Percentiles rank a stretch among this genome's conserved stretches.
Conservation (phyloP, 2,329 filamentous ascomycete species). For the Penicillium verrucosum region DNA sequence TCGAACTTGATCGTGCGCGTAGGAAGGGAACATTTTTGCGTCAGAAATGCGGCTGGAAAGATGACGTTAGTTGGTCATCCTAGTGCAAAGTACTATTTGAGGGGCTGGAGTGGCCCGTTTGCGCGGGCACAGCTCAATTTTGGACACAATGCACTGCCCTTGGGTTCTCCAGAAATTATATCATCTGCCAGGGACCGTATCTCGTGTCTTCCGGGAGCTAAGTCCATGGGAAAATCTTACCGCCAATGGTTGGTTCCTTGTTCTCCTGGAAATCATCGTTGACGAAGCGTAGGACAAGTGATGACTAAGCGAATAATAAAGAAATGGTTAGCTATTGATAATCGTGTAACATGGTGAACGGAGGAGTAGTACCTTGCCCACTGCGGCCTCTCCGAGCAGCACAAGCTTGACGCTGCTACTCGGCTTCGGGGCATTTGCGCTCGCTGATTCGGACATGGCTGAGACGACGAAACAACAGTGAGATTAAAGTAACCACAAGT, state of each 20-base stretch:
- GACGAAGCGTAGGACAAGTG: conserved; percentile 94
- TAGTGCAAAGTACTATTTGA: not conserved
- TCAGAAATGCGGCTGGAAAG: conserved; percentile 81
- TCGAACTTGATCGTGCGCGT: conserved; percentile 75
- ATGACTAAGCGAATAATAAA: conserved; percentile 61
- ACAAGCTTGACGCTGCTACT: conserved; percentile 99
- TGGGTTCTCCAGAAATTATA: not conserved
- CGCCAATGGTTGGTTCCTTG: conserved; percentile 98
- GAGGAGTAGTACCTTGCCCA: conserved; percentile 75
- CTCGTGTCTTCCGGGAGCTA: not conserved
- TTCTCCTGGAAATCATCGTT: conserved; percentile 99
- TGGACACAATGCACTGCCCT: conserved; percentile 1
- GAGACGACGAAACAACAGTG: conserved; percentile 3
- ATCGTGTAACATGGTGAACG: conserved; percentile 2
- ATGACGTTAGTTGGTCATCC: conserved; percentile 15
- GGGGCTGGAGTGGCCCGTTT: not conserved
- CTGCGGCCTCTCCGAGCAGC: conserved; percentile 91
- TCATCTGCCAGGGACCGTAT: not conserved
- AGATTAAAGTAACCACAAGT: conserved; percentile 13
- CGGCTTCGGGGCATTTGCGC: conserved; percentile 72
- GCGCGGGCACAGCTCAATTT: not conserved
- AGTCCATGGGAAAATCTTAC: conserved; percentile 47
- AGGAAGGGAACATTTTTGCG: conserved; percentile 96
- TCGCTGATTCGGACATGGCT: conserved; percentile 69
- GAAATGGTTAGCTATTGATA: conserved; percentile 11